Percentiles rank a stretch among this genome's conserved stretches.
Evolutionary conservation across 2,329 filamentous ascomycete genomes (phyloP).

Genomic region (Metarhizium anisopliae): DNA sequence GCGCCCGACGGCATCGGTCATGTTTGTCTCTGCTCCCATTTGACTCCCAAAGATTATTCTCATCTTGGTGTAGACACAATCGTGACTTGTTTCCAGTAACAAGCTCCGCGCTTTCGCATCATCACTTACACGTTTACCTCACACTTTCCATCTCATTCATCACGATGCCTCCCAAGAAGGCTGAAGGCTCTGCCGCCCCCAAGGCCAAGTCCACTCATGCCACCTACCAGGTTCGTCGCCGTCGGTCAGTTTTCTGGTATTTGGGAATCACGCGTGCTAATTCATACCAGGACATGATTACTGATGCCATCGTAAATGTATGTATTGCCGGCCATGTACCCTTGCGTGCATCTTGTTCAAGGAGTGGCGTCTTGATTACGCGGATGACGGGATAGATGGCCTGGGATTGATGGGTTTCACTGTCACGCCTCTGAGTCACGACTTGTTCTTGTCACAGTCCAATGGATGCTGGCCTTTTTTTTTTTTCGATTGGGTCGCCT

Average conservation of each 20-base stretch:
- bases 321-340: constrained; percentile 25
- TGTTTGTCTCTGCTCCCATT: constrained; percentile 22
- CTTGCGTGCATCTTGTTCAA: constrained; percentile 26
- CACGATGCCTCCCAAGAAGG: constrained; percentile 54
- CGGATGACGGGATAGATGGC: not conserved
- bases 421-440: constrained; percentile 9
- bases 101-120: not conserved
- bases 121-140: constrained; percentile 1
- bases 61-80: constrained; percentile 16
- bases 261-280: constrained; percentile 12
- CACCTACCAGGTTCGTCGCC: constrained; percentile 48
- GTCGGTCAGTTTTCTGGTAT: not conserved
- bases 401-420: not conserved
- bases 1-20: constrained; percentile 37
- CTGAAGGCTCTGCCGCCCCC: constrained; percentile 26
- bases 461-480: not conserved
- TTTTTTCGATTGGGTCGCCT: not conserved
- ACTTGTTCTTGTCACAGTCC: not conserved
- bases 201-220: constrained; percentile 46
- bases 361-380: not conserved
- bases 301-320: constrained; percentile 53
- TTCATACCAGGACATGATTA: constrained; percentile 49
- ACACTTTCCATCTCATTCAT: constrained; percentile 16
- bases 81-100: constrained; percentile 11
- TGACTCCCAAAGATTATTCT: constrained; percentile 7